Evolutionary conservation across 345 rosid species (phyloP), one percentile per base, ranked within the genome.

Genomic region (Lenwebbia sp.): DNA sequence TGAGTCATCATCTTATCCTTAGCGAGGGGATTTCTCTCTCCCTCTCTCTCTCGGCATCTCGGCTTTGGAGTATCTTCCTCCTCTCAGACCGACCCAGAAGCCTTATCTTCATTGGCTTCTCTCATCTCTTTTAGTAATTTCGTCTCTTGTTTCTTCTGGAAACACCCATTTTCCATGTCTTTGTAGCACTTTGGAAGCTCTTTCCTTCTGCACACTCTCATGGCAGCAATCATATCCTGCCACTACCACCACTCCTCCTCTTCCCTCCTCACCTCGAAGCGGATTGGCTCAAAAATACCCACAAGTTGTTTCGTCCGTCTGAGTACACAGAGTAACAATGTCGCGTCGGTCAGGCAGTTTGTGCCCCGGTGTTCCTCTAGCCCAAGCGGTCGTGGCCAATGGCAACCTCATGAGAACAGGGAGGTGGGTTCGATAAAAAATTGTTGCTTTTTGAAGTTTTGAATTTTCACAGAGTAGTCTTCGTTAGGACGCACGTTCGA

Each of bases 161-260:
- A 62, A 70, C 78, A 33, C 78, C 78, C 60, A n/a, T 12, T 56
- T 83, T 37, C 53, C 74, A 70, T 83, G 83, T 74, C 65, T 65
- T 12, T 52, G 49, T 75, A 52, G 58, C 54, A 37, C 83, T 13
- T 85, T 65, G 55, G 19, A 26, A 70, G 53, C 83, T 83, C 60
- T 14, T 62, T 54, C 76, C 87, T 87, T 83, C 40, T 78, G 83
- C 52, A 21, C 70, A 23, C 13, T 84, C 83, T 78, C 51, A 93
- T 94, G 95, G 93, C 93, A 81, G 90, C 92, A n/a, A 40, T 88
- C 60, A 60, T 91, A 78, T 92, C 90, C 54, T 92, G 94, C 88
- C 92, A 88, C 85, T 86, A 14, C 84, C 53, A 50, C 58, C 70
- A 25, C 84, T 57, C 83, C 54, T 90, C 81, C 75, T 90, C 91